Evolutionary conservation across 2,329 filamentous ascomycete species (phyloP), one percentile per base, ranked within the genome.

Genomic region (Pyrenochaeta sp.): DNA sequence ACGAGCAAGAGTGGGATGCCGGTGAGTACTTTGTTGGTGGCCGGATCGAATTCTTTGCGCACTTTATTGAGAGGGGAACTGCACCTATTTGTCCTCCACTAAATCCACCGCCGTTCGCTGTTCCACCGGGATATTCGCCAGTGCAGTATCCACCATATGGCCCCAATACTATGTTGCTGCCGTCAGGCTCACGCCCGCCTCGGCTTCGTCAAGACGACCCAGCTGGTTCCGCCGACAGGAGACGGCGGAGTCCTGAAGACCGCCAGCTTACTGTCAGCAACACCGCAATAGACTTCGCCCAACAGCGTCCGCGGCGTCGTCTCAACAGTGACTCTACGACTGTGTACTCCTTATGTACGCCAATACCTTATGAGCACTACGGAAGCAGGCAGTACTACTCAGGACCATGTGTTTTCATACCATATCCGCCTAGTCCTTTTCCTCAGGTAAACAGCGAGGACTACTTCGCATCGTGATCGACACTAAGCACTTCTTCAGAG

Each of bases 371-470:
- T 36, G 7, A 36, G 32, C 32, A 36, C 12, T 36, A 36, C 13
- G 32, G 32, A 9, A 10, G 10, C 8, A 36, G 32, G 12, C 32
- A 15, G 8, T 52, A 52, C 19, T 45, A 44, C 5, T 52, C 50
- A 13, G 28, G 19, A 12, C 40, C 50, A 2, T 52, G n/a, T 2
- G 19, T 43, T n/a, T 52, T 52, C 39, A 52, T 52, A 2, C 50
- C 50, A 8, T 10, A 36, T 13, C 32, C 32, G 32, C 32, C 32
- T 36, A 36, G 32, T 36, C 32, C 32, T 13, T 36, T 13, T 36
- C 32, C 8, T 36, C 32, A 36, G 28, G 28, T 30, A 30, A 10
- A 10, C 9, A 19, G 28, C 28, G 5, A 10, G 28, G 10, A 30
- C 9, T 30, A 10, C 28, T 30, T 30, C 28, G 6, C 28, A 5